phyloP scores from a whole-genome alignment of 2,329 filamentous ascomycete species.

The Sporothrix curviconia region DNA sequence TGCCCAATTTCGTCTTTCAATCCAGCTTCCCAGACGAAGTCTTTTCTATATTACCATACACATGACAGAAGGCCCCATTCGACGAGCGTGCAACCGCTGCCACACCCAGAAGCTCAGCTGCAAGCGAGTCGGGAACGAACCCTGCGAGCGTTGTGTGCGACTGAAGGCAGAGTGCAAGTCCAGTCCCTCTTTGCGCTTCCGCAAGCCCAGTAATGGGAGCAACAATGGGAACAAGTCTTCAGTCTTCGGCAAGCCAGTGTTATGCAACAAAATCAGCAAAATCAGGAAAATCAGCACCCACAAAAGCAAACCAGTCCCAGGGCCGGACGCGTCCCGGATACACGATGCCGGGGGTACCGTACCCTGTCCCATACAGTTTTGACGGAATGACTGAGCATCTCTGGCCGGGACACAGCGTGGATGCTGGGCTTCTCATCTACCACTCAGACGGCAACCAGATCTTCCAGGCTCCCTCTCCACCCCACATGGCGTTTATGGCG shows the following conservation, averaged over 20 bases:
- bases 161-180: slow-evolving; percentile 38
- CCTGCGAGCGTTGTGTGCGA: slow-evolving; percentile 38
- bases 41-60: background rate
- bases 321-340: too few species aligned
- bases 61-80: slow-evolving; percentile 21
- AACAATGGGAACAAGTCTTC: slow-evolving; percentile 14
- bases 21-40: too few species aligned
- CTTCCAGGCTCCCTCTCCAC: background rate
- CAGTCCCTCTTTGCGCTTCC: slow-evolving; percentile 32
- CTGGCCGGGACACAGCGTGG: slow-evolving; percentile 7
- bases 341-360: background rate
- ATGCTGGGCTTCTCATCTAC: slow-evolving; percentile 10
- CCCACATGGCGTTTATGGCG: background rate
- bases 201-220: slow-evolving; percentile 17
- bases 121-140: slow-evolving; percentile 34
- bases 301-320: background rate
- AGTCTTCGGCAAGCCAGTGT: background rate
- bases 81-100: slow-evolving; percentile 42
- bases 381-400: slow-evolving; percentile 12
- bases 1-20: background rate
- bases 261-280: background rate
- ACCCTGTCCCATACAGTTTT: slow-evolving; percentile 12
- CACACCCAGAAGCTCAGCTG: slow-evolving; percentile 42
- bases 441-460: slow-evolving; percentile 10
- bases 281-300: background rate